These are phyloP conservation scores for Pythium chondricola DNA, from an alignment of 352 stramenopile genomes.

Conservation along the genomic window DNA sequence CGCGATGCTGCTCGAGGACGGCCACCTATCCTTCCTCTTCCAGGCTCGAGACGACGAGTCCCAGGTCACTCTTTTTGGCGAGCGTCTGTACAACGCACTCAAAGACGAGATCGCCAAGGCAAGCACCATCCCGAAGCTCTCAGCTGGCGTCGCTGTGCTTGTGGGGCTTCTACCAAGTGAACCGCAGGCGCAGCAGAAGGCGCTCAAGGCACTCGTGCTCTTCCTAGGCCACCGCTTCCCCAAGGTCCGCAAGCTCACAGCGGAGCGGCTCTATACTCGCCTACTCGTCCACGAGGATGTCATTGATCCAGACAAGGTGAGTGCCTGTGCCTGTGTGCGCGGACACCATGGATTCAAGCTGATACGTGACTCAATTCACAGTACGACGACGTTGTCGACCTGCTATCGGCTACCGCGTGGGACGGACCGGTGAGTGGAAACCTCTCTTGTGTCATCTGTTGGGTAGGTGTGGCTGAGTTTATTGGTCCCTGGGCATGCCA, in stretches of 20 bases:
- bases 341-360: too few relatives aligned
- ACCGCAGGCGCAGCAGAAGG: slow-evolving; percentile 37
- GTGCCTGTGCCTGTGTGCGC: too few relatives aligned
- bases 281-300: slow-evolving; percentile 72
- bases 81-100: slow-evolving; percentile 50
- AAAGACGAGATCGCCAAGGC: slow-evolving; percentile 65
- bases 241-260: slow-evolving; percentile 76
- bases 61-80: slow-evolving; percentile 41
- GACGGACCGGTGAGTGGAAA: slow-evolving; percentile 50
- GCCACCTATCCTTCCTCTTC: slow-evolving; percentile 56
- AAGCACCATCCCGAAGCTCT: slow-evolving; percentile 57
- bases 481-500: neutral
- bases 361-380: too few relatives aligned
- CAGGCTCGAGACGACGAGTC: slow-evolving; percentile 26
- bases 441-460: too few relatives aligned
- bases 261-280: slow-evolving; percentile 79
- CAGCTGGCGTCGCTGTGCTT: slow-evolving; percentile 60
- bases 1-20: slow-evolving; percentile 60
- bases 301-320: slow-evolving; percentile 55
- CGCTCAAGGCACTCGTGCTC: slow-evolving; percentile 61
- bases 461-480: neutral
- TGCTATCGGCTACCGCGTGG: slow-evolving; percentile 77
- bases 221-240: slow-evolving; percentile 84
- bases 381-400: slow-evolving; percentile 69
- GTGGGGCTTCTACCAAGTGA: slow-evolving; percentile 68